These are phyloP conservation scores for Cladophialophora carrionii DNA, from an alignment of 2,329 filamentous ascomycete species.

Conservation along the genomic window DNA sequence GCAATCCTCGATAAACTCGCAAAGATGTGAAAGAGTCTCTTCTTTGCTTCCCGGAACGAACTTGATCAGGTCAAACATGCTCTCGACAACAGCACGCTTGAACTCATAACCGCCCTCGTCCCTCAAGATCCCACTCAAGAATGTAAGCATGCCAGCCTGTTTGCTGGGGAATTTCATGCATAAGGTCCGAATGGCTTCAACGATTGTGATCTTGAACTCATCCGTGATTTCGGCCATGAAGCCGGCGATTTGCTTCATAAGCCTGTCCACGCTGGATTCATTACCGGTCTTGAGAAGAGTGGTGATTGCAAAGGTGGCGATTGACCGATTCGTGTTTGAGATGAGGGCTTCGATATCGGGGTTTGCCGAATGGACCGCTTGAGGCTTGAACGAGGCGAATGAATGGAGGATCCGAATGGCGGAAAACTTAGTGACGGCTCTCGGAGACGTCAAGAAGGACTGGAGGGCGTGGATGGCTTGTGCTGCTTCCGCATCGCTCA, in stretches of 20 bases:
- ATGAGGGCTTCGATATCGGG: slow-evolving; percentile 96
- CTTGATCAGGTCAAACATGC: slow-evolving; percentile 99
- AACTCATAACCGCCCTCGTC: slow-evolving; percentile 99
- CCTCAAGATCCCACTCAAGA: slow-evolving; percentile 93
- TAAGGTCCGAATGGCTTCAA: slow-evolving; percentile 93
- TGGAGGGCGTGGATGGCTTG: slow-evolving; percentile 95
- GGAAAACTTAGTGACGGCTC: slow-evolving; percentile 95
- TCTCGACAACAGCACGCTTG: slow-evolving; percentile 95
- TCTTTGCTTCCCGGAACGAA: slow-evolving; percentile 88
- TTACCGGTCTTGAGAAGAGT: slow-evolving; percentile 98
- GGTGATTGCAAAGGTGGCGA: slow-evolving; percentile 97
- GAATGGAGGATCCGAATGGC: slow-evolving; percentile 94
- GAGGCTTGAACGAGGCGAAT: slow-evolving; percentile 94
- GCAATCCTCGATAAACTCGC: slow-evolving; percentile 99
- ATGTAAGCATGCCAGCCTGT: slow-evolving; percentile 95
- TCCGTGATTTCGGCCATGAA: slow-evolving; percentile 99
- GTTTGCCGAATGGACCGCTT: slow-evolving; percentile 90
- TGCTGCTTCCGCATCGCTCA: slow-evolving; percentile 86
- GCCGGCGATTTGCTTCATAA: slow-evolving; percentile 97
- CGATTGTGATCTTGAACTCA: slow-evolving; percentile 99
- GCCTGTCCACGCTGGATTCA: slow-evolving; percentile 90
- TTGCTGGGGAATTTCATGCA: slow-evolving; percentile 98
- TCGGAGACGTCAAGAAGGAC: slow-evolving; percentile 92
- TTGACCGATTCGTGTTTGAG: slow-evolving; percentile 94
- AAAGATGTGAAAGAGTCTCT: slow-evolving; percentile 87